Conservation (phyloP, 2,329 filamentous ascomycete genomes). For the Coniochaeta sp. region DNA sequence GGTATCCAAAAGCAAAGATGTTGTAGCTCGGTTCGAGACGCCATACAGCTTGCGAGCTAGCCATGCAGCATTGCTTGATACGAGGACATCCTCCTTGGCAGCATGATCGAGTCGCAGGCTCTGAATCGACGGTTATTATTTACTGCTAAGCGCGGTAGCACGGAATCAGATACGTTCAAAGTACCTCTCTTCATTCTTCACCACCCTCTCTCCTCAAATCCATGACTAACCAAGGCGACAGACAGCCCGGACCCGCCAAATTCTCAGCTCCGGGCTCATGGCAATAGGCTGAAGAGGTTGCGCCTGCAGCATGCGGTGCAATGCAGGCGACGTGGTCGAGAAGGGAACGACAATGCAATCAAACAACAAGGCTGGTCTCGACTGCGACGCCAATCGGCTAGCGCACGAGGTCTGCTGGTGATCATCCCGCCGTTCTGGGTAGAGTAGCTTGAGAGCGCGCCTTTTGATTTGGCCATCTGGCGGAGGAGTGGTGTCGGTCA, state of each 20-base stretch:
- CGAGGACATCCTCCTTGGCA: not conserved
- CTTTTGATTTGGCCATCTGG: not conserved
- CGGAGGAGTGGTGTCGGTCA: not conserved
- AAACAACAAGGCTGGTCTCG: not conserved
- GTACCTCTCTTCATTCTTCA: not conserved
- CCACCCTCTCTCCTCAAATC: not conserved
- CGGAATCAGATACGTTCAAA: too few relatives aligned
- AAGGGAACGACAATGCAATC: not conserved
- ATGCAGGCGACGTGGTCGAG: not conserved
- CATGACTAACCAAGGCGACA: not conserved
- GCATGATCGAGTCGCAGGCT: not conserved
- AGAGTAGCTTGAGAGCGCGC: not conserved
- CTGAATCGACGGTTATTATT: not conserved
- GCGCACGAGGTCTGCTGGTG: not conserved
- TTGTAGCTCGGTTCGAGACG: too few relatives aligned
- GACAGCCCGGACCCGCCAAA: not conserved
- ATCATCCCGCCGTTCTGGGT: not conserved
- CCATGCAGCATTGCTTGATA: not conserved
- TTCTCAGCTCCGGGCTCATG: not conserved
- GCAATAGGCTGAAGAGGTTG: not conserved
- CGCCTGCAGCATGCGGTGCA: not conserved
- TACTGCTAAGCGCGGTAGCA: not conserved
- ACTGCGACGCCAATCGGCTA: not conserved
- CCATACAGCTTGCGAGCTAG: not conserved
- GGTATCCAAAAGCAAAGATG: too few relatives aligned